phyloP scores from a whole-genome alignment of 75 land plant species.

The Sequoia sempervirens region DNA sequence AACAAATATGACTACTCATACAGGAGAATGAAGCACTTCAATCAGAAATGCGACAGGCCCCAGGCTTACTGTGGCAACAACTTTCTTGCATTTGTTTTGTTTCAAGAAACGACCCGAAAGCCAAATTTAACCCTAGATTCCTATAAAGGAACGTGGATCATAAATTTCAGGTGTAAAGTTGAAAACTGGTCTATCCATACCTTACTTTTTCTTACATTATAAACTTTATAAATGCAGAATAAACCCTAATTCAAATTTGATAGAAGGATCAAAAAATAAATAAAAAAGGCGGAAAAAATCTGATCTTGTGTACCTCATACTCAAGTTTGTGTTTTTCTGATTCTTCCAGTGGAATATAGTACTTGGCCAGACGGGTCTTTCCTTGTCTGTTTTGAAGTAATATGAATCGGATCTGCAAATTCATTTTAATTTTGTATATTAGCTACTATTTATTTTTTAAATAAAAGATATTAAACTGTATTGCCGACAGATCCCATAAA shows the following conservation, averaged over 20 bases:
- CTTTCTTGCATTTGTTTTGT: neutral
- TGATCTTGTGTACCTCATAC: slow-evolving; percentile 64
- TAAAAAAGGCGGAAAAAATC: neutral
- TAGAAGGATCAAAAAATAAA: neutral
- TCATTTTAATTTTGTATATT: neutral
- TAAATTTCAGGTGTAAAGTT: neutral
- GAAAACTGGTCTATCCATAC: neutral
- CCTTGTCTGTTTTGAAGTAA: slow-evolving; percentile 95
- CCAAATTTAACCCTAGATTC: neutral
- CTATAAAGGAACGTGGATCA: neutral
- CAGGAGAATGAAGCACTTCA: neutral
- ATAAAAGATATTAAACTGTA: neutral
- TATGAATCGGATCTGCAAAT: slow-evolving; percentile 91
- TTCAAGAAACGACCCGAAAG: neutral
- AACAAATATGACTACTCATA: neutral
- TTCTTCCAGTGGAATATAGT: slow-evolving; percentile 93
- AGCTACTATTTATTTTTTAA: neutral
- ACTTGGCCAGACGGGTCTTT: slow-evolving; percentile 93
- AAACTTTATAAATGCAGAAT: neutral
- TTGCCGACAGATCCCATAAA: neutral
- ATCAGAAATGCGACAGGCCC: neutral
- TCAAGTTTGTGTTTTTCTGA: slow-evolving; percentile 99
- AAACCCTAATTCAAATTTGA: neutral
- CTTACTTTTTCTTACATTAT: neutral
- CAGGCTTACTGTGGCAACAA: neutral